Percentiles rank a stretch among this genome's conserved stretches.
Conservation (phyloP, 2,329 filamentous ascomycete genomes). For the Fusarium musae region DNA sequence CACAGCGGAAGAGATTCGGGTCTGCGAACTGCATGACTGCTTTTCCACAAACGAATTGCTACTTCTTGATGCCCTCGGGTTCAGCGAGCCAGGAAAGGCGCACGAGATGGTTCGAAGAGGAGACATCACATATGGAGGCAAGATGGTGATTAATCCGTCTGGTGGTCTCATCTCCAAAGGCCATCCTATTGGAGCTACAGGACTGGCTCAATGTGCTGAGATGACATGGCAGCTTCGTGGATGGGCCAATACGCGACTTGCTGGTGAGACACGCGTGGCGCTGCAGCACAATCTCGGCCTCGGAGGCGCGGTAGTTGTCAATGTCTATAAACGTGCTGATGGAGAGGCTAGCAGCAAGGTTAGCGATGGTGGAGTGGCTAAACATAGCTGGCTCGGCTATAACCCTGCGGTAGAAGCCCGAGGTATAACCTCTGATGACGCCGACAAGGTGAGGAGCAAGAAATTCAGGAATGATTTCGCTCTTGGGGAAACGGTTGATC, state of each 20-base stretch:
- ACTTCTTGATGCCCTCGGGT: background rate
- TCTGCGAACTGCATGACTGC: background rate
- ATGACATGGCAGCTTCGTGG: background rate
- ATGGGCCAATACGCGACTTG: background rate
- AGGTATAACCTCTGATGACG: background rate
- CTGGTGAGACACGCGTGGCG: background rate
- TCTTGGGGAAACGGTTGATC: background rate
- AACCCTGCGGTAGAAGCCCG: background rate
- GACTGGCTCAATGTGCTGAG: background rate
- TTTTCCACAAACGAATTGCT: background rate
- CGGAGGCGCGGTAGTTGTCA: background rate
- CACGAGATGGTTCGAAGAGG: background rate
- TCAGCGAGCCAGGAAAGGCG: background rate
- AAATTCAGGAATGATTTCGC: background rate
- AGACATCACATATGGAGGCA: background rate
- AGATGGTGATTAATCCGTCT: background rate
- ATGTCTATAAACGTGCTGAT: background rate
- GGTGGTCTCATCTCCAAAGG: background rate
- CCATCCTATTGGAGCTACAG: background rate
- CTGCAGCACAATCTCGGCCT: background rate
- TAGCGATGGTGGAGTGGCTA: background rate
- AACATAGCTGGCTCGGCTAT: background rate
- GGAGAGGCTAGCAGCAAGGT: background rate
- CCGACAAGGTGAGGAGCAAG: background rate
- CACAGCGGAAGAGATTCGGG: background rate